Evolutionary conservation across 345 rosid species (phyloP).

Genomic region (Punica granatum): DNA sequence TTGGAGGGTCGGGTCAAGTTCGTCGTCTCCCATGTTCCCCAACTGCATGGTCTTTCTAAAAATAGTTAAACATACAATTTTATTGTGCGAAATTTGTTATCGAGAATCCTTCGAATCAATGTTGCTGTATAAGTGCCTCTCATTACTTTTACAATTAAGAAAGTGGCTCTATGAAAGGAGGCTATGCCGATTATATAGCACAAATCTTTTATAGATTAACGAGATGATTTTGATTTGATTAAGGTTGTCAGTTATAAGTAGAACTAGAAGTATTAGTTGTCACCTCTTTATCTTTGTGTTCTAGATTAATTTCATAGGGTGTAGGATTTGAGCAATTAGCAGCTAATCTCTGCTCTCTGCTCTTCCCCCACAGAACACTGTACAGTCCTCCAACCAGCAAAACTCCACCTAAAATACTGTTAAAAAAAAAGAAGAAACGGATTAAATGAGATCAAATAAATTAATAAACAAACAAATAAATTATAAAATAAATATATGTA

Average conservation of each 20-base stretch:
- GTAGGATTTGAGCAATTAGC: constrained; percentile 8
- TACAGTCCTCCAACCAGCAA: constrained; percentile 71
- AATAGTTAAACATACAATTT: too few species aligned
- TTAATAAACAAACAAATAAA: too few species aligned
- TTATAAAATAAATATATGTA: too few species aligned
- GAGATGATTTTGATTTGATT: too few species aligned
- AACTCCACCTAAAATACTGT: constrained; percentile 60
- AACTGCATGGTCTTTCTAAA: not conserved
- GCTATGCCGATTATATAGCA: too few species aligned
- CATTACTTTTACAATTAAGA: too few species aligned
- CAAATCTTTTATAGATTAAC: too few species aligned
- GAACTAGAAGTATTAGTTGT: not conserved
- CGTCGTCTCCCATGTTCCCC: not conserved
- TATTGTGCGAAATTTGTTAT: too few species aligned
- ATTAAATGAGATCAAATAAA: too few species aligned
- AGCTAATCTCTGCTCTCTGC: constrained; percentile 29
- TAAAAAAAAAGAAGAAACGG: not conserved
- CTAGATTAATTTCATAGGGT: not conserved
- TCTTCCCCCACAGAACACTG: constrained; percentile 86
- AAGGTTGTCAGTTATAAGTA: not conserved
- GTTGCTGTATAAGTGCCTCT: too few species aligned
- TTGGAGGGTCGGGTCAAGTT: not conserved
- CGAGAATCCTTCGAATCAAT: too few species aligned
- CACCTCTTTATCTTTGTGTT: not conserved
- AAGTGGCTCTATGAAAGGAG: too few species aligned